Conservation (phyloP, 2,329 filamentous ascomycete species). For the Penicillium sp. region DNA sequence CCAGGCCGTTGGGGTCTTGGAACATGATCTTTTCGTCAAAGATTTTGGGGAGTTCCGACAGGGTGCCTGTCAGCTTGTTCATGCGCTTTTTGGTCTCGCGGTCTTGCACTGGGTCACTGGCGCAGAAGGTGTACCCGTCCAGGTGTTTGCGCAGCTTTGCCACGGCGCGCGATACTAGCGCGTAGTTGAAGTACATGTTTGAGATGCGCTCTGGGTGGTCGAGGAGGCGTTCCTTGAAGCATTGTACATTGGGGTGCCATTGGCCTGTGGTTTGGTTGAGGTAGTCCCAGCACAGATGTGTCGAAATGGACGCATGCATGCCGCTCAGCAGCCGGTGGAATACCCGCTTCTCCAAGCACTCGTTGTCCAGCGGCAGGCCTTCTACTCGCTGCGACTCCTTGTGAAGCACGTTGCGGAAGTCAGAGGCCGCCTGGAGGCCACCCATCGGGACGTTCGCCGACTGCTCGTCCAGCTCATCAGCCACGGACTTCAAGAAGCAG, state of each 20-base stretch:
- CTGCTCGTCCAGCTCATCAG: conserved; percentile 27
- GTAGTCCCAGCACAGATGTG: conserved; percentile 94
- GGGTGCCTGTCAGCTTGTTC: conserved; percentile 68
- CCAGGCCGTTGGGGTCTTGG: conserved; percentile 63
- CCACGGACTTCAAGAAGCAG: conserved; percentile 68
- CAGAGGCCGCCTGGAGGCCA: conserved; percentile 57
- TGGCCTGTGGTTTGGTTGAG: conserved; percentile 90
- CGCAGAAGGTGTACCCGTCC: conserved; percentile 85
- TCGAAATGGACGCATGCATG: conserved; percentile 97
- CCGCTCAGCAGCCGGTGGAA: conserved; percentile 94
- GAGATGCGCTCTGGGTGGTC: conserved; percentile 84
- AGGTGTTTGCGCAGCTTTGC: conserved; percentile 85
- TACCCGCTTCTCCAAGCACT: conserved; percentile 97
- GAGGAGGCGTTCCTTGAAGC: conserved; percentile 85
- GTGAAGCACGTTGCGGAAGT: conserved; percentile 61
- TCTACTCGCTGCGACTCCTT: conserved; percentile 47
- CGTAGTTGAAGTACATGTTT: conserved; percentile 99
- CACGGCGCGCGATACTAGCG: conserved; percentile 85
- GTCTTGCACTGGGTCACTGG: conserved; percentile 79
- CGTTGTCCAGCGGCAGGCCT: conserved; percentile 76
- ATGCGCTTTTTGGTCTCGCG: conserved; percentile 77
- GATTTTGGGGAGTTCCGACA: conserved; percentile 68
- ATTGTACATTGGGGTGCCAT: conserved; percentile 87
- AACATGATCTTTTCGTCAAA: conserved; percentile 98
- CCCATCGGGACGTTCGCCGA: conserved; percentile 39